These are phyloP conservation scores for Calonectria ilicicola DNA, from an alignment of 2,329 filamentous ascomycete species.

Conservation along the genomic window DNA sequence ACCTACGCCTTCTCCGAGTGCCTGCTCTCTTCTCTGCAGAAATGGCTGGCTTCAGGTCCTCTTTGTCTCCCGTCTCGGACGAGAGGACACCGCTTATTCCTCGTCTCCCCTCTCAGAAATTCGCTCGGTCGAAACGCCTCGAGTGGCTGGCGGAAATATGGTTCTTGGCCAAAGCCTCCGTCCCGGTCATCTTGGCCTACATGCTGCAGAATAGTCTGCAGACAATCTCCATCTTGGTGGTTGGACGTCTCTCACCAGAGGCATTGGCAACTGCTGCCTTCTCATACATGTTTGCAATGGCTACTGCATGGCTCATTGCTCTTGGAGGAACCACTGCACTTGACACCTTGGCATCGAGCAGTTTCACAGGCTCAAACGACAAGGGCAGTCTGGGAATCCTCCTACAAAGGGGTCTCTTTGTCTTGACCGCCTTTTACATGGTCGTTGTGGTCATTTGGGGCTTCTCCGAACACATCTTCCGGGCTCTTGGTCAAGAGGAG, in stretches of 20 bases:
- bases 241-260: conserved; percentile 82
- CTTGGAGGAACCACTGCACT: conserved; percentile 88
- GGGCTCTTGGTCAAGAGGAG: conserved; percentile 80
- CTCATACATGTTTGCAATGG: conserved; percentile 94
- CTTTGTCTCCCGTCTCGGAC: conserved; percentile 9
- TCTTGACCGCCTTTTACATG: conserved; percentile 79
- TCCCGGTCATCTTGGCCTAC: conserved; percentile 87
- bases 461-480: conserved; percentile 80
- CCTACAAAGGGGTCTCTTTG: conserved; percentile 80
- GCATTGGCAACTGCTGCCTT: conserved; percentile 86
- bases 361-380: conserved; percentile 84
- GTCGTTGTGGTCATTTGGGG: conserved; percentile 81
- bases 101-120: background rate
- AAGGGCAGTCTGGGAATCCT: conserved; percentile 83
- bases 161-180: conserved; percentile 74
- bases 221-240: conserved; percentile 84
- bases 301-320: conserved; percentile 87
- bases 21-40: background rate
- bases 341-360: conserved; percentile 85
- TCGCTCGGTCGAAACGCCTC: background rate
- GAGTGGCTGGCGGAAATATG: conserved; percentile 41
- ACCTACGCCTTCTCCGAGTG: background rate
- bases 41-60: background rate
- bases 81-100: conserved; percentile 37
- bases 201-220: conserved; percentile 88